These are phyloP conservation scores for Amanita exitialis DNA, from an alignment of 768 basidiomycete species.

Conservation along the genomic window DNA sequence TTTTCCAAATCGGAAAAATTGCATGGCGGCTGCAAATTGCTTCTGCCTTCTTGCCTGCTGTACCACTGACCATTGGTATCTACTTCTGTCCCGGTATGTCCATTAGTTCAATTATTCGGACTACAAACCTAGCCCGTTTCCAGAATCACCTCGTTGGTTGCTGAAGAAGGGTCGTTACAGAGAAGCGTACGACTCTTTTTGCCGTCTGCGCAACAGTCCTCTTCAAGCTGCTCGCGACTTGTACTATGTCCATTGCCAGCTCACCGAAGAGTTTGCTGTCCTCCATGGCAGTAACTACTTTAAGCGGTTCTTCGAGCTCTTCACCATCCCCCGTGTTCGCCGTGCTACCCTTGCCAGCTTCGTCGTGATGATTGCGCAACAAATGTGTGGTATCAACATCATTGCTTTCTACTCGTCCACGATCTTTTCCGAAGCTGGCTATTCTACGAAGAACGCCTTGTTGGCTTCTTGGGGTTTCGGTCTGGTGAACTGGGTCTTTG, in stretches of 20 bases:
- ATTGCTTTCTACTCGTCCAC: constrained; percentile 74
- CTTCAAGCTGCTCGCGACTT: constrained; percentile 74
- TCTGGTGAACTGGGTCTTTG: constrained; percentile 53
- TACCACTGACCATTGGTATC: constrained; percentile 34
- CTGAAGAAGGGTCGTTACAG: constrained; percentile 69
- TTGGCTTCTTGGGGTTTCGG: constrained; percentile 63
- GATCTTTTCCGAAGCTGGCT: constrained; percentile 57
- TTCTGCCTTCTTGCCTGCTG: constrained; percentile 55
- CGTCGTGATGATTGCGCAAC: constrained; percentile 62
- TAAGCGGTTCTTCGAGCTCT: constrained; percentile 51
- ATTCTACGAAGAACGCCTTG: constrained; percentile 43
- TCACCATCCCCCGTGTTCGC: constrained; percentile 58
- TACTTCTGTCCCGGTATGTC: constrained; percentile 44
- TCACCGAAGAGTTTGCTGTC: constrained; percentile 56
- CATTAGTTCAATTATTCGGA: not conserved
- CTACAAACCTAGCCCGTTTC: not conserved
- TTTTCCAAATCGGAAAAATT: constrained; percentile 45
- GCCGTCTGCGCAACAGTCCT: constrained; percentile 54
- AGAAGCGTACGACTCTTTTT: constrained; percentile 57
- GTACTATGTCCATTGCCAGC: constrained; percentile 67
- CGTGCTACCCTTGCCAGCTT: constrained; percentile 41
- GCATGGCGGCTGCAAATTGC: constrained; percentile 80
- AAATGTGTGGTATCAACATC: constrained; percentile 79
- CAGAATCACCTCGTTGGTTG: constrained; percentile 80
- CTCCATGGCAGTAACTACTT: constrained; percentile 37